Base-by-base conservation (phyloP, 1,139 yeast genomes). In the Zygosaccharomyces sapae region DNA sequence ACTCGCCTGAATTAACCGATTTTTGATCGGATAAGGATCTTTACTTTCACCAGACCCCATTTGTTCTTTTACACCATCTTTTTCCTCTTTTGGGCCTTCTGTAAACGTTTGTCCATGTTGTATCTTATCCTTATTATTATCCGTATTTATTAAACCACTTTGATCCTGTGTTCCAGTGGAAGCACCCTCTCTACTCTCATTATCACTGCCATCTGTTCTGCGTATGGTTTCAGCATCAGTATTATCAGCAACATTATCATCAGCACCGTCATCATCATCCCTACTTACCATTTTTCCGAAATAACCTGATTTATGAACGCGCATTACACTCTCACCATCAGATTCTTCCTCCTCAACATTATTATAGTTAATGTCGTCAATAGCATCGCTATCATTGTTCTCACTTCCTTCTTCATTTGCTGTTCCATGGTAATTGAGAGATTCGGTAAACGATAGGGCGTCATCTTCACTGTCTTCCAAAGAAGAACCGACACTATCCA, bases 241-340 rank as follows among this genome's bases (percentile, higher is more conserved):
- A n/a, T n/a, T n/a, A n/a, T n/a, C n/a, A n/a, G n/a, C n/a, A n/a
- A n/a, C n/a, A n/a, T n/a, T n/a, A n/a, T n/a, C n/a, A n/a, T n/a
- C n/a, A n/a, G n/a, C n/a, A n/a, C n/a, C n/a, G n/a, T n/a, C 47
- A 13, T 47, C 42, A 8, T 51, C 51, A 19, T 44, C 50, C 5
- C 50, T 50, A 10, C 48, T 29, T n/a, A 59, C 46, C 53, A 58
- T 55, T 18, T 53, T 51, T 20, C 53, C 49, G 44, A 58, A 59
- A 45, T 61, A 61, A 1, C 63, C 65, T 4, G 61, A 52, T 40
- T 54, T 51, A 5, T 59, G 49, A 5, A 51, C 55, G 33, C 47
- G 49, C 16, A 51, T 25, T 29, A 47, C 47, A 24, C 48, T 51
- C 34, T 46, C 47, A 22, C 47, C 49, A 31, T 37, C 52, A 5